A percentile compares a stretch with the other conserved stretches of the same genome.
Conservation (phyloP, 148 eudicot genomes). For the Nepenthes mirabilis region DNA sequence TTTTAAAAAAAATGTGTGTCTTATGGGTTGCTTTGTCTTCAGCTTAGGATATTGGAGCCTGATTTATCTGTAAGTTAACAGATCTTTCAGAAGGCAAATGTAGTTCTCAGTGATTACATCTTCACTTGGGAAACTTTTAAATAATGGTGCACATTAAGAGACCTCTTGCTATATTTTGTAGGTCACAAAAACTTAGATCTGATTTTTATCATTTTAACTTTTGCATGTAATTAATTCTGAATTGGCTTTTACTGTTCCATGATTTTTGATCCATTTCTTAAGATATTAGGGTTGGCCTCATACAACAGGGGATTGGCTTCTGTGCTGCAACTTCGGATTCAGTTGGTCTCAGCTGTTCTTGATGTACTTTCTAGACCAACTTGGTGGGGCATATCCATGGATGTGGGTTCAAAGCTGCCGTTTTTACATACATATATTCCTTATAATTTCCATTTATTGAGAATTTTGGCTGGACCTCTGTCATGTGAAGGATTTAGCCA, state of each 20-base stretch:
- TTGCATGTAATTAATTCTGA: no score
- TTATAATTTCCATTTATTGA: constrained; percentile 18
- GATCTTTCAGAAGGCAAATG: no score
- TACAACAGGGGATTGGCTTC: constrained; percentile 47
- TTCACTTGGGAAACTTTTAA: no score
- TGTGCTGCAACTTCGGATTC: constrained; percentile 29
- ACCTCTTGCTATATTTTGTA: no score
- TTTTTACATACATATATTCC: constrained; percentile 43
- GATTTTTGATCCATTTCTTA: constrained; percentile 6
- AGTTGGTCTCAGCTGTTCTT: constrained; percentile 21
- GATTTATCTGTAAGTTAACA: no score
- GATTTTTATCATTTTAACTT: no score
- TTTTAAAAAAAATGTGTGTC: no score
- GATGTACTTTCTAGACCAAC: constrained; percentile 44
- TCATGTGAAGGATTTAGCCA: constrained; percentile 18
- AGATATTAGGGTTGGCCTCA: constrained; percentile 15
- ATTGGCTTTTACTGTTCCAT: not conserved
- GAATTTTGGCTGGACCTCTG: constrained; percentile 32
- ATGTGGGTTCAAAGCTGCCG: constrained; percentile 36
- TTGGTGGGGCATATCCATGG: constrained; percentile 45
- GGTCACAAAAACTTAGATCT: no score
- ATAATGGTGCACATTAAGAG: no score
- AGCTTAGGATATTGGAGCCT: no score
- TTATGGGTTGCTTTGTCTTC: no score
- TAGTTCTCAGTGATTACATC: no score